phyloP scores from a whole-genome alignment of 1,139 yeast species.

The Yamadazyma jaroonii region DNA sequence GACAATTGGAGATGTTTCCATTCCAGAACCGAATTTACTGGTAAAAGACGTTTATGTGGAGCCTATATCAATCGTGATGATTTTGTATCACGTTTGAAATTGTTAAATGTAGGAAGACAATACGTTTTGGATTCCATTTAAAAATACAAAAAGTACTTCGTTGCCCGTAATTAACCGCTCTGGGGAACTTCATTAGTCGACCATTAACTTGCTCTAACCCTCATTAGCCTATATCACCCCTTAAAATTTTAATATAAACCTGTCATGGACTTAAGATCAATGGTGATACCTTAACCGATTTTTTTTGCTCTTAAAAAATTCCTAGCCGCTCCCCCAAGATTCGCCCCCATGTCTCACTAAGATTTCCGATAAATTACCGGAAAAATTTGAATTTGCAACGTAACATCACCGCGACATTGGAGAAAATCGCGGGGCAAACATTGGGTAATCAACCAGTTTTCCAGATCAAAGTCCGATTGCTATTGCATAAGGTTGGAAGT shows the following conservation, averaged over 20 bases:
- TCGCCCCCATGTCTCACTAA: neutral
- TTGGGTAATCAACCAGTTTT: constrained; percentile 7
- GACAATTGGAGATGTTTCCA: constrained; percentile 80
- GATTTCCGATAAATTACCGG: neutral
- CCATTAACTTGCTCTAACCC: too few species aligned
- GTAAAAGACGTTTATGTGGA: constrained; percentile 73
- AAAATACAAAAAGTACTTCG: constrained; percentile 6
- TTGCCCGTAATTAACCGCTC: too few species aligned
- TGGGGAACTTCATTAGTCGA: too few species aligned
- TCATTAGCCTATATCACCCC: too few species aligned
- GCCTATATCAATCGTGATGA: constrained; percentile 74
- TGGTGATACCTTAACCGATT: too few species aligned
- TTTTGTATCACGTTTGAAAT: constrained; percentile 53
- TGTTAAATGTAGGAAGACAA: constrained; percentile 52
- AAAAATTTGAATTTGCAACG: too few species aligned
- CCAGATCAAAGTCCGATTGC: too few species aligned
- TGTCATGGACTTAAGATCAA: too few species aligned
- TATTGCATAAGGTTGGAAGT: neutral
- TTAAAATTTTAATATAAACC: too few species aligned
- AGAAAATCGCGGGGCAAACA: constrained; percentile 9
- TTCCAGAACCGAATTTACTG: constrained; percentile 68
- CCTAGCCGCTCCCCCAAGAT: too few species aligned
- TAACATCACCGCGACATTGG: too few species aligned
- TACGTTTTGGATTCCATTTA: constrained; percentile 39
- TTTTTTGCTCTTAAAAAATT: too few species aligned